phyloP scores from a whole-genome alignment of 257 asterid genomes.

The Nicotiana noctiflora region DNA sequence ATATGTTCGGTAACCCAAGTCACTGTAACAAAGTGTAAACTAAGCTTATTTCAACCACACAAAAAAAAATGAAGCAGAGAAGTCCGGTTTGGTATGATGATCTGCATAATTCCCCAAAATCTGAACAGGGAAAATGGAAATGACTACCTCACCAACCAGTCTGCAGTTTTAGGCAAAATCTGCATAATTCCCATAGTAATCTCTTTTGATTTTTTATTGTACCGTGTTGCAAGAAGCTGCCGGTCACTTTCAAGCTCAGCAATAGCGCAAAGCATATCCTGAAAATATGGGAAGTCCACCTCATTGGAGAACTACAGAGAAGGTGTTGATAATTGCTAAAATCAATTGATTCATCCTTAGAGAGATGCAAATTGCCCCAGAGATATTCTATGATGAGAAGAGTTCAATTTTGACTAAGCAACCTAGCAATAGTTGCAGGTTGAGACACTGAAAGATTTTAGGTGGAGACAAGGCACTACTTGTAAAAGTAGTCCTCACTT shows the following conservation, averaged over 20 bases:
- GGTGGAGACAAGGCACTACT: neutral
- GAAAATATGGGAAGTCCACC: slow-evolving; percentile 13
- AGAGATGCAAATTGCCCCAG: neutral
- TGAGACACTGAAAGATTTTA: neutral
- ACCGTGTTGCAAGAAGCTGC: slow-evolving; percentile 58
- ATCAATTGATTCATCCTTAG: neutral
- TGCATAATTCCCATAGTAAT: slow-evolving; percentile 72
- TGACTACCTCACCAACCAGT: slow-evolving; percentile 66
- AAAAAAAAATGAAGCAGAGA: neutral
- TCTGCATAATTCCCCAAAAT: neutral
- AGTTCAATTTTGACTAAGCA: neutral
- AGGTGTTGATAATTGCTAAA: neutral
- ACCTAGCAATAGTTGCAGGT: neutral
- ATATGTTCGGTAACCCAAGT: slow-evolving; percentile 54
- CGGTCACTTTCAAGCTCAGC: slow-evolving; percentile 90
- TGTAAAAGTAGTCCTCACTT: neutral
- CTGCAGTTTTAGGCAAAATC: slow-evolving; percentile 62
- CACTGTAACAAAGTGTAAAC: slow-evolving; percentile 48
- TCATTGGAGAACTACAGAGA: slow-evolving; percentile 3
- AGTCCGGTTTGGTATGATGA: neutral
- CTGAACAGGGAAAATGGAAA: neutral
- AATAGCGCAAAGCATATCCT: slow-evolving; percentile 93
- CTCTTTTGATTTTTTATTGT: slow-evolving; percentile 59
- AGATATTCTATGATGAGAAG: too few species aligned
- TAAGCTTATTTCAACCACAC: slow-evolving; percentile 8